phyloP scores from a whole-genome alignment of 2,329 filamentous ascomycete species.

The Fusarium decemcellulare region DNA sequence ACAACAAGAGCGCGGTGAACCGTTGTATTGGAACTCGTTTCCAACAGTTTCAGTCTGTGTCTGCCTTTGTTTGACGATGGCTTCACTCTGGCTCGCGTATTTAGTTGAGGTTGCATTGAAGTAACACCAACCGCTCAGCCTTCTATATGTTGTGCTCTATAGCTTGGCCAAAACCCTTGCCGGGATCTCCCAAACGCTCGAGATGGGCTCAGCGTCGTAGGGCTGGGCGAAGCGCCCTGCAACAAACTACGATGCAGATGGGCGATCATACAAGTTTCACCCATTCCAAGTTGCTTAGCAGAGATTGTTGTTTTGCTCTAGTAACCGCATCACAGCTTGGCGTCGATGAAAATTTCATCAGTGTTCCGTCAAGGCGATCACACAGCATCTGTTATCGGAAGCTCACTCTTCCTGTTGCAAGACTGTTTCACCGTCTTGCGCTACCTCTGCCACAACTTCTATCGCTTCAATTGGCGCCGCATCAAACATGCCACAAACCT shows the following conservation, averaged over 20 bases:
- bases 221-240: slow-evolving; percentile 26
- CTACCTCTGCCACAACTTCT: slow-evolving; percentile 27
- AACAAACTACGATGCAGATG: slow-evolving; percentile 14
- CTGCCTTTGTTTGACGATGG: not conserved
- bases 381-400: slow-evolving; percentile 35
- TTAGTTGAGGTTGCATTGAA: slow-evolving; percentile 17
- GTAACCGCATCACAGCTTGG: slow-evolving; percentile 7
- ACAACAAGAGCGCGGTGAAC: not conserved
- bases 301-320: not conserved
- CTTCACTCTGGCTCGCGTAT: slow-evolving; percentile 11
- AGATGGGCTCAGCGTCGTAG: slow-evolving; percentile 24
- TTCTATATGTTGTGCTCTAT: not conserved
- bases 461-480: slow-evolving; percentile 29
- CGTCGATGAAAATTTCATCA: slow-evolving; percentile 22
- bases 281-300: slow-evolving; percentile 4
- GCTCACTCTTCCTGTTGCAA: slow-evolving; percentile 38
- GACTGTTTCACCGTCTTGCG: slow-evolving; percentile 42
- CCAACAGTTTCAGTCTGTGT: not conserved
- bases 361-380: slow-evolving; percentile 36
- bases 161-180: slow-evolving; percentile 12
- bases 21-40: not conserved
- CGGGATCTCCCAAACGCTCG: slow-evolving; percentile 21
- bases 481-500: slow-evolving; percentile 5
- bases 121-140: not conserved
- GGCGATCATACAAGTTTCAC: slow-evolving; percentile 27